phyloP scores from a whole-genome alignment of 306 rosid species.

The Pyrus communis region DNA sequence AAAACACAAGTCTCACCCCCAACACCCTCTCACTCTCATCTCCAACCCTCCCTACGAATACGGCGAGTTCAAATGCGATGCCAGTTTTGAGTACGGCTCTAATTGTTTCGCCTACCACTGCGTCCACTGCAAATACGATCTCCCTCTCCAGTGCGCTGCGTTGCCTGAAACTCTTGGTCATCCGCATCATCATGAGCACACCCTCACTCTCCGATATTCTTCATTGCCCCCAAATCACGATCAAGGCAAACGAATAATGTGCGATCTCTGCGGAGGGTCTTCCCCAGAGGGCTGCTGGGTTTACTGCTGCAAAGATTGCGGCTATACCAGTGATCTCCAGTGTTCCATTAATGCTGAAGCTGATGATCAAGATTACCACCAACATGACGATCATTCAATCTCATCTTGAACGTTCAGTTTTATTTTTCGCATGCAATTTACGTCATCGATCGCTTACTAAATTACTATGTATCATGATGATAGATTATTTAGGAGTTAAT shows the following conservation, averaged over 20 bases:
- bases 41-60: background rate
- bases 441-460: too few species aligned
- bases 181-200: constrained; percentile 1
- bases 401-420: background rate
- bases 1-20: constrained; percentile 13
- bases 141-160: constrained; percentile 13
- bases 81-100: constrained; percentile 7
- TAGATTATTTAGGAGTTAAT: too few species aligned
- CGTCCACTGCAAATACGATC: background rate
- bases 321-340: constrained; percentile 1
- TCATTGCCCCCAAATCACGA: background rate
- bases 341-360: constrained; percentile 7
- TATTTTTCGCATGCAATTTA: too few species aligned
- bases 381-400: too few species aligned
- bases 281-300: constrained; percentile 5
- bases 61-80: constrained; percentile 4
- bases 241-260: background rate
- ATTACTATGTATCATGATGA: too few species aligned
- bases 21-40: constrained; percentile 11
- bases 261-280: background rate
- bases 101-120: constrained; percentile 7
- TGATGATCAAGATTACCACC: too few species aligned
- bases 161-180: constrained; percentile 3
- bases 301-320: constrained; percentile 13
- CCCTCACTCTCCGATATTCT: background rate